Conservation (phyloP, 2,329 filamentous ascomycete species). For the Calonectria montana region DNA sequence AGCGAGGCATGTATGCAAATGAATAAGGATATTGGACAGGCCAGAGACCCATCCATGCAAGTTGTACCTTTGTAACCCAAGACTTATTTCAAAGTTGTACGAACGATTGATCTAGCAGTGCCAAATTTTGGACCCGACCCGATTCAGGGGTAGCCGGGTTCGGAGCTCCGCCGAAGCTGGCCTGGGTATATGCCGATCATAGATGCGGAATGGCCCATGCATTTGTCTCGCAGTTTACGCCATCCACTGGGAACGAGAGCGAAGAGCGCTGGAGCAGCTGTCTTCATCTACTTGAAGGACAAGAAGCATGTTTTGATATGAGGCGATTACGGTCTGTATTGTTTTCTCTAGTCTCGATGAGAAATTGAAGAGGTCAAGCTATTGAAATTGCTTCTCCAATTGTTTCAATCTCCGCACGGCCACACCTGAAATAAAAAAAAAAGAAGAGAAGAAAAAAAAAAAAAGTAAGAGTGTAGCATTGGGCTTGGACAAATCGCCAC, state of each 20-base stretch:
- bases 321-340: not conserved
- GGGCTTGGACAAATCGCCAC: not conserved
- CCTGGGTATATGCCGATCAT: conserved; percentile 13
- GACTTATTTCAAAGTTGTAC: not conserved
- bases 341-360: not conserved
- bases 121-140: not conserved
- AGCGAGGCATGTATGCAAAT: not conserved
- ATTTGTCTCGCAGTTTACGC: not conserved
- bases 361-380: not conserved
- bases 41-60: not conserved
- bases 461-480: not conserved
- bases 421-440: not conserved
- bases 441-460: not conserved
- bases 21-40: not conserved
- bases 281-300: not conserved
- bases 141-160: conserved; percentile 10
- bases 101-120: not conserved
- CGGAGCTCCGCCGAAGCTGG: conserved; percentile 17
- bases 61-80: not conserved
- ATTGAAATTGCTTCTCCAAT: not conserved
- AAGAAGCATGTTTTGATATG: not conserved
- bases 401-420: conserved; percentile 4
- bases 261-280: not conserved
- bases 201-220: conserved; percentile 23
- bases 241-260: not conserved